A percentile compares a stretch with the other conserved stretches of the same genome.
These are phyloP conservation scores for Quaeritorhiza haematococci DNA, from an alignment of 371 early-diverging fungal species.

Conservation along the genomic window DNA sequence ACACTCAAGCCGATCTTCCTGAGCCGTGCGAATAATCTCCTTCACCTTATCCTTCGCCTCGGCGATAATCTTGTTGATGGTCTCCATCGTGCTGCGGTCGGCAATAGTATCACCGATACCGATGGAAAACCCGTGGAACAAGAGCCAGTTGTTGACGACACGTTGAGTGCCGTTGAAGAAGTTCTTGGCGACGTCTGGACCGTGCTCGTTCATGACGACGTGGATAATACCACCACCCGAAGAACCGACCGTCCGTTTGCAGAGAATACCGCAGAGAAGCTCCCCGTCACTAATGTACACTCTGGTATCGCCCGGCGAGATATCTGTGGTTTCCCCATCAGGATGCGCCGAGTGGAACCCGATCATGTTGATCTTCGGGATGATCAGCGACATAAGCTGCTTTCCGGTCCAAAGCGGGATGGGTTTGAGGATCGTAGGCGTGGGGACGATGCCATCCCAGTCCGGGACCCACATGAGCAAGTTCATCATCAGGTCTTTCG, in stretches of 20 bases:
- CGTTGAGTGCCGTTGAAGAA: conserved; percentile 96
- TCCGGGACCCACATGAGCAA: conserved; percentile 91
- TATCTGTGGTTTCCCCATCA: conserved; percentile 71
- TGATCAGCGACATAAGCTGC: conserved; percentile 90
- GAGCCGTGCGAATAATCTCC: conserved; percentile 82
- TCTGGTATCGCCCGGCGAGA: conserved; percentile 87
- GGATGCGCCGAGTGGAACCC: conserved; percentile 75
- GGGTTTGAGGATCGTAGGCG: conserved; percentile 94
- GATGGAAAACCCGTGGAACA: conserved; percentile 93
- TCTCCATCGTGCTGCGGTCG: conserved; percentile 79
- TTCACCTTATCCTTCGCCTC: conserved; percentile 83
- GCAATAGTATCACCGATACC: conserved; percentile 99
- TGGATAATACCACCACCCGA: conserved; percentile 96
- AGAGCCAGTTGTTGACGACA: conserved; percentile 95
- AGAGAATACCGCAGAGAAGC: conserved; percentile 90
- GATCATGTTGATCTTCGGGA: conserved; percentile 82
- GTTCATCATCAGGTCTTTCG: conserved; percentile 91
- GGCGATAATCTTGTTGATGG: conserved; percentile 79
- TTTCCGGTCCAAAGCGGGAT: conserved; percentile 98
- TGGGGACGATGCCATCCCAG: conserved; percentile 93
- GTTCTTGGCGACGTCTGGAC: conserved; percentile 80
- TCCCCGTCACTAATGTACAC: conserved; percentile 95
- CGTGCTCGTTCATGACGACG: conserved; percentile 93
- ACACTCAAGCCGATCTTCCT: conserved; percentile 79
- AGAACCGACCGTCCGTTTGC: conserved; percentile 97